These are phyloP conservation scores for Camillea tinctor DNA, from an alignment of 2,329 filamentous ascomycete genomes.

Conservation along the genomic window DNA sequence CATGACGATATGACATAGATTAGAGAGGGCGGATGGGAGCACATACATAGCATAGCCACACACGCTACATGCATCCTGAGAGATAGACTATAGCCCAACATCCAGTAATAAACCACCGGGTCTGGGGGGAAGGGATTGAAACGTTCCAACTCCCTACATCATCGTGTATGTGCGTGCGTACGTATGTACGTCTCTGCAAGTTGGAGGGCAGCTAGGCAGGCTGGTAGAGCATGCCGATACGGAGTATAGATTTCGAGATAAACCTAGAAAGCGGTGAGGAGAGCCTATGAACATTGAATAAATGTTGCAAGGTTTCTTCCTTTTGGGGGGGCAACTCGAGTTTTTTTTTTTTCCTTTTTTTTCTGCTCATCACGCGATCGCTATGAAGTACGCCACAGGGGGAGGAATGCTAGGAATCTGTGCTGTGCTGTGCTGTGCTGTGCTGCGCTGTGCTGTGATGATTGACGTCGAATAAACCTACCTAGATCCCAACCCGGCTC, in stretches of 20 bases:
- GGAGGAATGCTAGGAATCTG: background rate
- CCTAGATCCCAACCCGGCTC: no score
- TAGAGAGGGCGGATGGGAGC: background rate
- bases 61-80: background rate
- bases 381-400: background rate
- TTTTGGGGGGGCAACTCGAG: background rate
- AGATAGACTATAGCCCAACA: background rate
- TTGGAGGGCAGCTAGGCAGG: background rate
- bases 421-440: background rate
- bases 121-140: conserved; percentile 1
- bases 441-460: background rate
- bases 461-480: background rate
- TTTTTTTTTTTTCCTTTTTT: no score
- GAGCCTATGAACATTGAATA: background rate
- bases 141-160: conserved; percentile 1
- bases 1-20: background rate
- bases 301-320: background rate
- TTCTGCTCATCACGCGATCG: background rate
- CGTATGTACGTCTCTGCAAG: background rate
- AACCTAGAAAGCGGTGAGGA: background rate
- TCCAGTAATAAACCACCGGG: background rate
- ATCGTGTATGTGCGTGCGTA: background rate
- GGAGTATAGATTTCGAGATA: no score
- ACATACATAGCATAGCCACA: background rate
- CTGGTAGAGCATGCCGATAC: no score